Evolutionary conservation across 2,329 filamentous ascomycete species (phyloP), one percentile per base, ranked within the genome.

Genomic region (Dothistroma pini): DNA sequence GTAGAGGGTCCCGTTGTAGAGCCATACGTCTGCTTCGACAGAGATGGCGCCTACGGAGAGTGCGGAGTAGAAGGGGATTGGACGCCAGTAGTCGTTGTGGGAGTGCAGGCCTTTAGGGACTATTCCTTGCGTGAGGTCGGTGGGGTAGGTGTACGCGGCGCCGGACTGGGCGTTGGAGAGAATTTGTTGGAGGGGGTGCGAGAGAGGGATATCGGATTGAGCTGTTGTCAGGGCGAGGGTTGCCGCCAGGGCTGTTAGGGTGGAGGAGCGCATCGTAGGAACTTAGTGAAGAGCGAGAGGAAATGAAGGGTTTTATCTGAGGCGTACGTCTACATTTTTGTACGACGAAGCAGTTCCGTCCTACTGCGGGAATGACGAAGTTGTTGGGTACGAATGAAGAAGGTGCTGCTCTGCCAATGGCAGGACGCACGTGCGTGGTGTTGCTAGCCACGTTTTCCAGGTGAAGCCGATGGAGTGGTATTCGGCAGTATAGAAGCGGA

Each of bases 21-120:
- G 73, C 82, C 83, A 86, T 29, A 86, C 83, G 72, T 87, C 84
- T 2, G 83, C 84, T 74, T 87, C 85, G 2, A 83, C 81, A 2
- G 79, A 81, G 4, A 82, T 78, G 48, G 83, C 83, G 5, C 86
- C 86, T 52, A 82, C 78, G 5, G 81, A 80, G 34, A 89, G 72
- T 12, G 82, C 85, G 29, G 75, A 75, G 65, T 80, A 82, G 65
- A 80, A 80, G 0, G 79, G 79, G 0, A 79, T 69, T 48, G 72
- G 69, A 31, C 79, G 74, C 79, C 79, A 81, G 72, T 87, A 87
- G 68, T 87, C 85, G 70, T 87, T 88, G 70, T 85, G 81, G 34
- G 78, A 82, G 70, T 85, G 82, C 55, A 84, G 76, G 1, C 71
- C 71, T 74, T 84, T 85, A 47, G 85, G 85, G 32, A 85, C 68